Percentiles rank a stretch among this genome's conserved stretches.
These are phyloP conservation scores for Moelleriella libera DNA, from an alignment of 2,329 filamentous ascomycete species.

Conservation along the genomic window DNA sequence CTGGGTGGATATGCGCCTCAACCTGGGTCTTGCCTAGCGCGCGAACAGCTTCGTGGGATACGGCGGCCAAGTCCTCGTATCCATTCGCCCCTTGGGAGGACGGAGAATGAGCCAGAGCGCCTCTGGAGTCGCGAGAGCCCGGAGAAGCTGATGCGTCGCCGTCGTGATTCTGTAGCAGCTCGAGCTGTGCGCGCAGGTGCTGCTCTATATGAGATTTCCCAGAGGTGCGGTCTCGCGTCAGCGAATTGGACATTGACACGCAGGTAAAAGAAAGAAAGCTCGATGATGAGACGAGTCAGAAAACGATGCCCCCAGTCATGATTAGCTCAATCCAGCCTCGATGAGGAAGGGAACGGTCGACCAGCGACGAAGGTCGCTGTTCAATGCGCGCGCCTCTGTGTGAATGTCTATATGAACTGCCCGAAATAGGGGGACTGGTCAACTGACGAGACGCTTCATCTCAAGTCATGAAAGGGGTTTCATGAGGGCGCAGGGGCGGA, in stretches of 20 bases:
- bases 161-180: constrained; percentile 27
- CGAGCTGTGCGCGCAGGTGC: constrained; percentile 28
- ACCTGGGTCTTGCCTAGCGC: constrained; percentile 21
- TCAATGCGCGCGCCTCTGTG: too few relatives aligned
- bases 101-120: constrained; percentile 14
- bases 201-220: constrained; percentile 16
- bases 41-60: constrained; percentile 19
- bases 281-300: background rate
- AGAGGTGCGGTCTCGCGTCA: constrained; percentile 7
- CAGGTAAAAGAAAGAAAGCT: background rate
- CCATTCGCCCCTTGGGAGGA: constrained; percentile 26
- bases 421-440: too few relatives aligned
- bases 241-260: constrained; percentile 2
- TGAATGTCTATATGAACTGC: too few relatives aligned
- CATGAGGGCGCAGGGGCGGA: too few relatives aligned
- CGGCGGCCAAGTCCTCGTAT: constrained; percentile 25
- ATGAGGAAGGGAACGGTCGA: too few relatives aligned
- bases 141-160: constrained; percentile 16
- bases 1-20: constrained; percentile 34
- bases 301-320: background rate
- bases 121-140: constrained; percentile 15
- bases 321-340: too few relatives aligned
- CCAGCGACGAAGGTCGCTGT: too few relatives aligned
- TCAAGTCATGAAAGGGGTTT: too few relatives aligned
- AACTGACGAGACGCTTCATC: too few relatives aligned